Evolutionary conservation across 768 basidiomycete genomes (phyloP), one percentile per base, ranked within the genome.

Genomic region (Hortiboletus campestris): DNA sequence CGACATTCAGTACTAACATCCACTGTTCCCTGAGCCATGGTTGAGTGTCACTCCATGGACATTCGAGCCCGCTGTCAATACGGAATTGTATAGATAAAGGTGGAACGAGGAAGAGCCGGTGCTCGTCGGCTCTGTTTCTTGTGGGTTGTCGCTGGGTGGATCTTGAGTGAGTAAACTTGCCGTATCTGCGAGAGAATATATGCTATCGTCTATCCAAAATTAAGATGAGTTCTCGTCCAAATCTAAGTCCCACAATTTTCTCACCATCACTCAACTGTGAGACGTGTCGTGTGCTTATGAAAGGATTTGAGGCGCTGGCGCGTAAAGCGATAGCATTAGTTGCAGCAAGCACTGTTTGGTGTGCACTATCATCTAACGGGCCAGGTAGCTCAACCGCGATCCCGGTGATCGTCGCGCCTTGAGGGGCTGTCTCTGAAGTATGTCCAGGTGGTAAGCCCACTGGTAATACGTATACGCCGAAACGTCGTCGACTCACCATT

Each of bases 1-100:
- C n/a, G n/a, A n/a, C 13, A 31, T 2, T 16, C 1, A n/a, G 17
- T 19, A 34, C 57, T 36, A 13, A 46, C 59, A 39, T 10, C 57
- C 59, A 8, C 29, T 49, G 16, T 20, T 42, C 16, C 16, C 17
- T 3, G 34, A 29, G 9, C 44, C 42, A 8, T 4, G 35, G 3
- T 25, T 53, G 2, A 34, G 1, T 10, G 59, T 50, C 16, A 36
- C 0, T 17, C 36, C 61, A 6, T 0, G 44, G 34, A 58, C 6
- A 2, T 17, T 62, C 1, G 60, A 53, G 5, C 36, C 44, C 9
- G 59, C 5, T 9, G 59, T 9, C 25, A 61, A 29, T 13, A 61
- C 28, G 1, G 59, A 53, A 16, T 61, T 25, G 12, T 53, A 19
- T 17, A 57, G 22, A 2, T 53, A 8, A 17, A 46, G 4, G 20